Evolutionary conservation across 805 yeast genomes (phyloP), one percentile per base, ranked within the genome.

Genomic region (Candida silvicultrix): DNA sequence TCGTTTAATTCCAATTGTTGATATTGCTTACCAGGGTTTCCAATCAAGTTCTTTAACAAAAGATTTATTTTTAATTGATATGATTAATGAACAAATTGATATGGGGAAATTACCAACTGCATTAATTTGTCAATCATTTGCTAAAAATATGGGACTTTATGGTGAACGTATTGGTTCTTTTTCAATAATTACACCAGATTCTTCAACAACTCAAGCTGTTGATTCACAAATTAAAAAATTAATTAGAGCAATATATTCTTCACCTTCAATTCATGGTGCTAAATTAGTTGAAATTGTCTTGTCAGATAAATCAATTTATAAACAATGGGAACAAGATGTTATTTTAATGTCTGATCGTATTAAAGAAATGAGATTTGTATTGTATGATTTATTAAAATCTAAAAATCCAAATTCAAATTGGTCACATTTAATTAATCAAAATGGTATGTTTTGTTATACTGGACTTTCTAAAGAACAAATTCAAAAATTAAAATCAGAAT

Each of bases 401-500:
- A 72, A 67, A 49, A 80, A 72, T 61, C 70, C 80, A 62, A 73
- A 68, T 61, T 75, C 83, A 55, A 73, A 80, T 64, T 92, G 98
- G 98, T 84, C 83, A 45, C 96, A 87, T 62, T 75, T 92, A 58
- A 71, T 85, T 46, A 77, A 82, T 61, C 98, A 92, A 68, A 85
- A 92, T 64, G 99, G 99, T 57, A 92, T 92, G 98, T 92, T 92
- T 69, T 87, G 92, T 58, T 92, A 77, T 73, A 90, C 97, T 32
- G 96, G 97, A 8, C 75, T 92, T 51, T 63, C 67, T 29, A 71
- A 78, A 40, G 80, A 77, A 42, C 95, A 89, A 68, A 92, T 88
- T 42, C 72, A 78, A 48, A 68, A 73, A 51, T 74, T 92, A 59
- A 83, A 85, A 63, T 71, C 76, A 43, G 81, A 87, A 64, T 83